Evolutionary conservation across 352 stramenopile species (phyloP).

Genomic region (Phytophthora vignae): DNA sequence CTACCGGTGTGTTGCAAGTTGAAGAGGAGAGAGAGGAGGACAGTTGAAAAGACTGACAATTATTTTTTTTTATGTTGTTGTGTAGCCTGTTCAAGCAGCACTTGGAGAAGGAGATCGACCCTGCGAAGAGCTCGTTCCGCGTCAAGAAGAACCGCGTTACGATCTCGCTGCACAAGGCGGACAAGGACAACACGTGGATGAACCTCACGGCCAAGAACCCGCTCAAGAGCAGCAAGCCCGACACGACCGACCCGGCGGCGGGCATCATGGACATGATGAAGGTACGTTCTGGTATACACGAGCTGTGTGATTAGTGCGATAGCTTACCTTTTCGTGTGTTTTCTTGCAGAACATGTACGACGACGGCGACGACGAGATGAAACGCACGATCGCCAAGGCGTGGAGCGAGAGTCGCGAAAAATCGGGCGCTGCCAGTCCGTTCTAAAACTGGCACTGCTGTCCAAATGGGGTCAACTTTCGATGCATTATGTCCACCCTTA

Average conservation of each 20-base stretch:
- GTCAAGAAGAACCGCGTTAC: conserved; percentile 90
- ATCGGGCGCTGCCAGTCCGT: conserved; percentile 39
- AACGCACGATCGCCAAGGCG: conserved; percentile 91
- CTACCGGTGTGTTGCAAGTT: conserved; percentile 43
- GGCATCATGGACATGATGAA: conserved; percentile 95
- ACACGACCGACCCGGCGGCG: conserved; percentile 68
- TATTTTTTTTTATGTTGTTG: no score
- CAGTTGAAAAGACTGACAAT: no score
- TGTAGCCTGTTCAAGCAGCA: conserved; percentile 73
- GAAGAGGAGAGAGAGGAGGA: not conserved
- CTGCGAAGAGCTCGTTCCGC: conserved; percentile 76
- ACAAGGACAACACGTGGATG: conserved; percentile 85
- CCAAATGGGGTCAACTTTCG: conserved; percentile 11
- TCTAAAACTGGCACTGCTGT: conserved; percentile 23
- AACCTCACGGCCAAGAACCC: conserved; percentile 88
- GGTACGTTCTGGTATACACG: conserved; percentile 34
- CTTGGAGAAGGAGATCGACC: conserved; percentile 87
- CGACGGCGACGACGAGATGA: conserved; percentile 90
- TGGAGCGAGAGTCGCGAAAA: conserved; percentile 88
- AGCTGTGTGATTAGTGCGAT: not conserved
- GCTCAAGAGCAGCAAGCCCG: conserved; percentile 53
- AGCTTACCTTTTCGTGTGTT: not conserved
- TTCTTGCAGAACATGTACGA: conserved; percentile 86
- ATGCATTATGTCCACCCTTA: conserved; percentile 20
- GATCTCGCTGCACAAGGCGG: conserved; percentile 78